Base-by-base conservation (phyloP, 164 flowering plant genomes). In the Stephania japonica region DNA sequence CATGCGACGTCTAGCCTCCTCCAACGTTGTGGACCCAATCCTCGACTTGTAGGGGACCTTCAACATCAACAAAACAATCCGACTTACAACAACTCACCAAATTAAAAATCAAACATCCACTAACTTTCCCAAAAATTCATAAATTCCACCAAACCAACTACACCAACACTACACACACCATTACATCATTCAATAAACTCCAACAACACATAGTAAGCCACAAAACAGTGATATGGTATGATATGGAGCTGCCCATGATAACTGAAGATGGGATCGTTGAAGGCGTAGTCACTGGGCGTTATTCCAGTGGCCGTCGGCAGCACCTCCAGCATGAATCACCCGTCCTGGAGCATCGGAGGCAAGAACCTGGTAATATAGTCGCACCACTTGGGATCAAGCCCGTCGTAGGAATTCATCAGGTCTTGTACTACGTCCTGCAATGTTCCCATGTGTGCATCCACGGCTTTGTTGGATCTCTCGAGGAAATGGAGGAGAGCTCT, bases 201-300 rank as follows among this genome's bases (percentile, higher is more conserved):
- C n/a, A n/a, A n/a, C n/a, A n/a, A n/a, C n/a, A n/a, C n/a, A n/a
- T n/a, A n/a, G n/a, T n/a, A n/a, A n/a, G n/a, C n/a, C n/a, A n/a
- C n/a, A n/a, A n/a, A n/a, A n/a, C n/a, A n/a, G n/a, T n/a, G n/a
- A n/a, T n/a, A 78, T 2, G 87, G 90, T 78, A 86, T 75, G 43
- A 78, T 70, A 56, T 88, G 70, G 19, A 85, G 75, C 85, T 70
- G 81, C 0, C 89, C 89, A 43, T 86, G 92, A 47, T 65, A 7
- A 78, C 90, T 87, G 76, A 88, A 88, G 21, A 89, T 81, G 1
- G 92, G 92, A 65, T 89, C 92, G 56, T 82, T 81, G 25, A 21
- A 26, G 50, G 86, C 83, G 27, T 86, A 85, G 43, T 86, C 85
- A 47, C 70, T 79, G 24, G 71, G 6, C 16, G 59, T 23, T n/a